Evolutionary conservation across 2,329 filamentous ascomycete species (phyloP), one percentile per base, ranked within the genome.

Genomic region (Lomentospora prolificans): DNA sequence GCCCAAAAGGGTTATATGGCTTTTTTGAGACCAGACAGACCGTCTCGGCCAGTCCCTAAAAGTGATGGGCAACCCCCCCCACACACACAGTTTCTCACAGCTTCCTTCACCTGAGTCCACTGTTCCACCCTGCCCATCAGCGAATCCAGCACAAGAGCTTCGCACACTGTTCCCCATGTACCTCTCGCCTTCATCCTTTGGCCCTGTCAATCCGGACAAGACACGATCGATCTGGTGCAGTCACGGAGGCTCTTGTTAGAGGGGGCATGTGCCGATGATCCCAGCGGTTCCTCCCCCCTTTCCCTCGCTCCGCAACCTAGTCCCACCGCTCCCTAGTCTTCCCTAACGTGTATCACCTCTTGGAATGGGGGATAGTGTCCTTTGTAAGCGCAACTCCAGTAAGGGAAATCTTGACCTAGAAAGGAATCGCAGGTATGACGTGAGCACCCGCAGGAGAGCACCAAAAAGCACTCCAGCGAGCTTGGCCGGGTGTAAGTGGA

Each of bases 1-100:
- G 44, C 44, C 44, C 7, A 48, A 48, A 48, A 48, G 44, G 44
- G 44, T 48, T 48, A 48, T 48, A 48, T 48, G 19, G n/a, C 17
- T 48, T 10, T 48, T 10, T 25, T 6, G 30, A 33, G 30, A 12
- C 30, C 7, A 33, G 30, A 33, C 30, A 6, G 30, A 6, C 30
- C 30, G 12, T 12, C 30, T 7, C 30, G 6, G 7, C 12, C 30
- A 33, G n/a, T n/a, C n/a, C 30, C 30, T 12, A 7, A 12, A 33
- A 33, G 7, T 33, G 30, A 33, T 33, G 30, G 30, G 30, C 30
- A 33, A 6, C 6, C 7, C 30, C 12, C 30, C 30, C 12, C 30
- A 33, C 30, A 33, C 30, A 33, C 30, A 33, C 30, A 12, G 30
- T 12, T 12, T 33, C 30, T 33, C 30, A 7, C 30, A n/a, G n/a